Conservation (phyloP, 768 basidiomycete genomes). For the Hygrophorus russula region DNA sequence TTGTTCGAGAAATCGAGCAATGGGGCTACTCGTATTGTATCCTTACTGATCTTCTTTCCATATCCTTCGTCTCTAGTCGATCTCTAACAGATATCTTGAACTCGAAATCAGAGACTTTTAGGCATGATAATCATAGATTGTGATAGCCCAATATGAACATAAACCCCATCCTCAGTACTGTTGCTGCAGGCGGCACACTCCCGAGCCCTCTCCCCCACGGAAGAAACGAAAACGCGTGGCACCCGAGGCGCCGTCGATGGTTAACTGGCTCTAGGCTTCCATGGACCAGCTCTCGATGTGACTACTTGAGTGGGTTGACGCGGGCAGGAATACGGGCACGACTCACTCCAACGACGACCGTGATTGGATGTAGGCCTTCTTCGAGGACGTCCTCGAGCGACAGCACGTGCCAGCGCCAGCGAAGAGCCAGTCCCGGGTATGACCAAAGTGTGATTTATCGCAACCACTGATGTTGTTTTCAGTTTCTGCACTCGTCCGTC, state of each 20-base stretch:
- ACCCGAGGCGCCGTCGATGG: conserved; percentile 16
- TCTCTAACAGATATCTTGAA: too few relatives aligned
- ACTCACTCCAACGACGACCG: conserved; percentile 20
- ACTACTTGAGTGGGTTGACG: conserved; percentile 42
- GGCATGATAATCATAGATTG: too few relatives aligned
- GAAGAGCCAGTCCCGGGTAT: too few relatives aligned
- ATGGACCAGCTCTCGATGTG: conserved; percentile 76
- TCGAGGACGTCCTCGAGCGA: conserved; percentile 52
- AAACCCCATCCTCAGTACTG: too few relatives aligned
- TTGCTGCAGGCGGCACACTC: conserved; percentile 38
- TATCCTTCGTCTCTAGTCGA: too few relatives aligned
- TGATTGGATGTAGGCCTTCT: conserved; percentile 73
- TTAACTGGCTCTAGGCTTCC: conserved; percentile 55
- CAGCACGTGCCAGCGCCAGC: conserved; percentile 46
- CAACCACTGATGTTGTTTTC: conserved; percentile 15
- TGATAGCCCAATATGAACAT: too few relatives aligned
- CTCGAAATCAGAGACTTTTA: too few relatives aligned
- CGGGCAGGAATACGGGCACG: conserved; percentile 6
- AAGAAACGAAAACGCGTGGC: conserved; percentile 20
- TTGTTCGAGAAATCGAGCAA: too few relatives aligned
- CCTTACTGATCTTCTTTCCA: too few relatives aligned
- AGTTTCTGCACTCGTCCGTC: conserved; percentile 37
- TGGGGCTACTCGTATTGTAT: too few relatives aligned
- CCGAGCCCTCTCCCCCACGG: conserved; percentile 17
- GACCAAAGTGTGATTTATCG: conserved; percentile 6